Evolutionary conservation across 23 red algal genomes (phyloP).

Genomic region (Gracilaria gracilis): DNA sequence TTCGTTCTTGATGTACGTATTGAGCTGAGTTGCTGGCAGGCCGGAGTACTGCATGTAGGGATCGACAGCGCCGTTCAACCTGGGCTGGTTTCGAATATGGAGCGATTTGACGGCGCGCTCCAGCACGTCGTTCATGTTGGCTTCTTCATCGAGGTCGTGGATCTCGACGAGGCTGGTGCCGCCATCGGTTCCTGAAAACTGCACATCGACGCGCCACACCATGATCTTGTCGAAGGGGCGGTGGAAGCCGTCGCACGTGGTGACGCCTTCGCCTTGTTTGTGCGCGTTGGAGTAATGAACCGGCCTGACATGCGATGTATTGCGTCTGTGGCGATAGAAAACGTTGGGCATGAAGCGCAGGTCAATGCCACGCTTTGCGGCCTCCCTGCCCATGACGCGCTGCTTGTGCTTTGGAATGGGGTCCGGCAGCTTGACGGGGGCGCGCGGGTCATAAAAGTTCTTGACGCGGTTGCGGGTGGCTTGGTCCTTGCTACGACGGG

Average conservation of each 20-base stretch:
- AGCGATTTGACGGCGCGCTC: constrained; percentile 18
- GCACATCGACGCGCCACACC: constrained; percentile 30
- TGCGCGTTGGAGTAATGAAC: neutral
- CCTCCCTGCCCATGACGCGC: constrained; percentile 31
- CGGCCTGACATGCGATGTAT: constrained; percentile 6
- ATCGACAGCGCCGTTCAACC: constrained; percentile 15
- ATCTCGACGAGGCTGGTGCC: constrained; percentile 18
- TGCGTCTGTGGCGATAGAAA: constrained; percentile 36
- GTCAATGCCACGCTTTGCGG: constrained; percentile 50
- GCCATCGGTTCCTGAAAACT: constrained; percentile 35
- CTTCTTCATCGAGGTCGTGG: constrained; percentile 25
- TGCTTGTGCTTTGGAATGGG: constrained; percentile 37
- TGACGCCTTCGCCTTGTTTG: neutral
- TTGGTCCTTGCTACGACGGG: neutral
- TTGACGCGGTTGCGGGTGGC: constrained; percentile 47
- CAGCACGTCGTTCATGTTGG: constrained; percentile 22
- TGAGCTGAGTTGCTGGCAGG: neutral
- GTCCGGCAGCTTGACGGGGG: neutral
- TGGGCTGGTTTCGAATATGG: constrained; percentile 21
- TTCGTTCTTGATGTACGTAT: constrained; percentile 31
- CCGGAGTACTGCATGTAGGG: constrained; percentile 16
- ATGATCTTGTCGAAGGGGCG: constrained; percentile 38
- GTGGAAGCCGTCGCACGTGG: neutral
- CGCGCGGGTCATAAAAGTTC: neutral
- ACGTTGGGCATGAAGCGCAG: constrained; percentile 51